Evolutionary conservation across 2,329 filamentous ascomycete genomes (phyloP).

Genomic region (Calonectria henricotiae): DNA sequence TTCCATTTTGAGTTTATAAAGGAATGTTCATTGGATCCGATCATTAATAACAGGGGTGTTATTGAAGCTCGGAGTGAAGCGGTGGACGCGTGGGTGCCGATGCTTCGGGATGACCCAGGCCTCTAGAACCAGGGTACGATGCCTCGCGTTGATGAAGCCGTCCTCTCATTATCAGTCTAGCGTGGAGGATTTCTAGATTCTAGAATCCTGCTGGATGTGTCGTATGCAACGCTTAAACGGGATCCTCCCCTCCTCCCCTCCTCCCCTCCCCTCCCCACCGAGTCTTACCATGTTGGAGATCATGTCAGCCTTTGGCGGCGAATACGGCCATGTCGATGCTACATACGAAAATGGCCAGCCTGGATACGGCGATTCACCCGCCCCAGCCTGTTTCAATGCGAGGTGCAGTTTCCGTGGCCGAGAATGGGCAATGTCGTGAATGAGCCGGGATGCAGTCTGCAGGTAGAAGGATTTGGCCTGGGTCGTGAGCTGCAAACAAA

Average conservation of each 20-base stretch:
- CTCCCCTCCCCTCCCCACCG: neutral
- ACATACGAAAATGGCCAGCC: neutral
- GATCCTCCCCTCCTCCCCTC: neutral
- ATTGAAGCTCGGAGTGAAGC: neutral
- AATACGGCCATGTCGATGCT: neutral
- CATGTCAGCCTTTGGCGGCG: neutral
- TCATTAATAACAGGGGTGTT: neutral
- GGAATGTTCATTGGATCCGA: neutral
- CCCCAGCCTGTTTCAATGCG: neutral
- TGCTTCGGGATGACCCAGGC: conserved; percentile 4
- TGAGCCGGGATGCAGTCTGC: neutral
- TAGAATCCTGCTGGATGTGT: neutral
- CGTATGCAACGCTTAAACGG: neutral
- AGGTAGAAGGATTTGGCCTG: neutral
- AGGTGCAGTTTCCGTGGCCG: neutral
- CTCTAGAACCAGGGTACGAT: neutral
- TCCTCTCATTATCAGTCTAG: neutral
- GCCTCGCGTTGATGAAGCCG: neutral
- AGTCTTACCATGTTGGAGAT: neutral
- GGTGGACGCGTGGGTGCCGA: neutral
- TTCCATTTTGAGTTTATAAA: neutral
- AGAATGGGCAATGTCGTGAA: neutral
- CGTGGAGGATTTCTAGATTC: neutral
- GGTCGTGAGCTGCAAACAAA: neutral
- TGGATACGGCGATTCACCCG: neutral